These are phyloP conservation scores for Linnemannia elongata DNA, from an alignment of 192 early-diverging fungal genomes.

Conservation along the genomic window DNA sequence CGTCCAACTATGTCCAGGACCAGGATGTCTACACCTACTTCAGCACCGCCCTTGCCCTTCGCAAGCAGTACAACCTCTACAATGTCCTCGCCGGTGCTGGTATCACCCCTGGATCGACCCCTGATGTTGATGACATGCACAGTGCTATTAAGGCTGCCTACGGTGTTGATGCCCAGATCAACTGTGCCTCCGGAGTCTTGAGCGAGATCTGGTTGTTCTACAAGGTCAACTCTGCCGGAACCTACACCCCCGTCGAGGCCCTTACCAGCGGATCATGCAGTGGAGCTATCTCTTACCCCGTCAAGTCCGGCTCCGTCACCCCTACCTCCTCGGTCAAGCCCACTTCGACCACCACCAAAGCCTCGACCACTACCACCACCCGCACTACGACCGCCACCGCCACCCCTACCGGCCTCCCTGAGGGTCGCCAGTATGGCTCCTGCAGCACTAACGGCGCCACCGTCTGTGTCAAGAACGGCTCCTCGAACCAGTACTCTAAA, in stretches of 20 bases:
- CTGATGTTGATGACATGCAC: constrained; percentile 57
- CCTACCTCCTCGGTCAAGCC: constrained; percentile 9
- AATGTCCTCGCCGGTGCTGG: constrained; percentile 59
- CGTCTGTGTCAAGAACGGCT: constrained; percentile 29
- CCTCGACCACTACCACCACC: not conserved
- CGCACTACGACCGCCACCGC: constrained; percentile 13
- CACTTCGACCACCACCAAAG: constrained; percentile 6
- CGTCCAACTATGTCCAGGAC: constrained; percentile 56
- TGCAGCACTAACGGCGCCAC: constrained; percentile 33
- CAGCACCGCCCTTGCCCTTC: constrained; percentile 63
- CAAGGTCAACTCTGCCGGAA: constrained; percentile 50
- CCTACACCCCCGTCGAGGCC: constrained; percentile 55
- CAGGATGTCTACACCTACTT: constrained; percentile 76
- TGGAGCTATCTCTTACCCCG: constrained; percentile 35
- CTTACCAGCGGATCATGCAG: constrained; percentile 34
- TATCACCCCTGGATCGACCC: constrained; percentile 64
- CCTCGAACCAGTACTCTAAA: constrained; percentile 45
- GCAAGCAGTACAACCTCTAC: constrained; percentile 69
- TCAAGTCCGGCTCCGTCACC: constrained; percentile 16
- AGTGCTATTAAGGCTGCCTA: constrained; percentile 58
- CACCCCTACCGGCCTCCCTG: constrained; percentile 24
- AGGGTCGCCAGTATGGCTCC: constrained; percentile 30
- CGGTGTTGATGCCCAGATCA: constrained; percentile 56
- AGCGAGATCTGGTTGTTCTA: constrained; percentile 63
- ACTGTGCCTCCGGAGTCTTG: constrained; percentile 53